Base-by-base conservation (phyloP, 2,329 filamentous ascomycete genomes). In the Paracamarosporium sp. region DNA sequence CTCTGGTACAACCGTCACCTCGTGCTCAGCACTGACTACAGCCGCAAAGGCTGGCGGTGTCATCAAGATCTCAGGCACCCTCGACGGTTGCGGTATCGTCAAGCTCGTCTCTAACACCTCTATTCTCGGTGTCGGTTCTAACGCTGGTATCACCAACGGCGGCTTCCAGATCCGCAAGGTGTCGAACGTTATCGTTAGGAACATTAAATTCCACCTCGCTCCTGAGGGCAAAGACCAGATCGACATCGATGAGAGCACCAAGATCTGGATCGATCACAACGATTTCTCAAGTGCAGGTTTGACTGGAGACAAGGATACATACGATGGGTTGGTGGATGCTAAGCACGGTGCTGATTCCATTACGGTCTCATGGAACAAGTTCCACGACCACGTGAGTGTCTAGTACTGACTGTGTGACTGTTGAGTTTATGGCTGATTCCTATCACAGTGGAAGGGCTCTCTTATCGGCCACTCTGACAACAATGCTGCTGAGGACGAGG, bases 181-280 rank as follows among this genome's bases (percentile, higher is more conserved):
- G 35, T 78, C 73, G 55, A 89, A 89, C 70, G 84, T 89, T 57
- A 88, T 89, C 62, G 72, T 89, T 61, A 82, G 86, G 33, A 89
- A 89, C 80, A 70, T 89, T 59, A 86, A 88, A 64, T 75, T 81
- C 59, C 83, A 86, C 68, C 85, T 87, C 30, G 69, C 80, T 13
- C 86, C 86, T 9, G 71, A 74, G 25, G 81, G 83, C 60, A 86
- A 86, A 20, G 87, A 89, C 64, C 85, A 83, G 56, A 83, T 89
- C 63, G 83, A 81, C 61, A 84, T 88, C 57, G 83, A 88, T 72
- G 72, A 70, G 12, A 81, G 83, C 2, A 84, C 72, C 56, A 87
- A 88, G 62, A 80, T 74, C 47, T 73, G 88, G 88, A 78, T 90
- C 47, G 88, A 90, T 75, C 88, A 90, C 78, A 82, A 81, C 69